Evolutionary conservation across 2,329 filamentous ascomycete genomes (phyloP).

Genomic region (Fusarium sterilihyphosum): DNA sequence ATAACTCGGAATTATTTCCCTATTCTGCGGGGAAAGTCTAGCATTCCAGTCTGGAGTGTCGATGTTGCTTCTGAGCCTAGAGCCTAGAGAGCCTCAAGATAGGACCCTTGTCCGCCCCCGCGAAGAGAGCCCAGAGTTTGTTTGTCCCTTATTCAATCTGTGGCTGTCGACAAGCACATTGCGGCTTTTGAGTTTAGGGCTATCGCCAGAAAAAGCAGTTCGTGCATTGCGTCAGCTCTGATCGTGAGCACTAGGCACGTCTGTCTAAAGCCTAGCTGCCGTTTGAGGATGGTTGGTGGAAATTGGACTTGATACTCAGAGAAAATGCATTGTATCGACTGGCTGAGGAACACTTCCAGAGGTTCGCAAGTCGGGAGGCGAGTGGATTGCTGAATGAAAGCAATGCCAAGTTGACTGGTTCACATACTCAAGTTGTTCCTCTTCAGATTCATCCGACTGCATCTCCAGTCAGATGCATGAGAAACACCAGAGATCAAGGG

Average conservation of each 20-base stretch:
- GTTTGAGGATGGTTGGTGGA: slow-evolving; percentile 35
- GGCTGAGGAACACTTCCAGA: background rate
- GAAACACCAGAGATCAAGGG: slow-evolving; percentile 35
- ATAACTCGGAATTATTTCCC: slow-evolving; percentile 2
- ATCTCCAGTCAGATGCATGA: slow-evolving; percentile 14
- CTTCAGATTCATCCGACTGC: slow-evolving; percentile 11
- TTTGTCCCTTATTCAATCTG: slow-evolving; percentile 1
- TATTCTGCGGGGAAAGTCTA: slow-evolving; percentile 22
- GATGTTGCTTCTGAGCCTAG: background rate
- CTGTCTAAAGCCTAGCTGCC: slow-evolving; percentile 28
- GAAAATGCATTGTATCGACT: slow-evolving; percentile 7
- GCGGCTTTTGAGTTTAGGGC: slow-evolving; percentile 36
- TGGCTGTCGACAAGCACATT: slow-evolving; percentile 32
- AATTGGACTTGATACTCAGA: slow-evolving; percentile 21
- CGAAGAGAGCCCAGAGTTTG: slow-evolving; percentile 12
- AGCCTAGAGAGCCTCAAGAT: slow-evolving; percentile 29
- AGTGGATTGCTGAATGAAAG: slow-evolving; percentile 8
- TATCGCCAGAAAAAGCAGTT: slow-evolving; percentile 38
- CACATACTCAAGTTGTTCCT: slow-evolving; percentile 25
- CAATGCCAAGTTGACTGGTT: slow-evolving; percentile 34
- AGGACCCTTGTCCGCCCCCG: slow-evolving; percentile 23
- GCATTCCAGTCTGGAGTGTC: slow-evolving; percentile 16
- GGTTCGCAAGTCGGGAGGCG: background rate
- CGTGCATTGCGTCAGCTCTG: slow-evolving; percentile 40
- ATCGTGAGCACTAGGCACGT: slow-evolving; percentile 36